Evolutionary conservation across 2,329 filamentous ascomycete species (phyloP).

Genomic region (Dryadomyces quercivorus): DNA sequence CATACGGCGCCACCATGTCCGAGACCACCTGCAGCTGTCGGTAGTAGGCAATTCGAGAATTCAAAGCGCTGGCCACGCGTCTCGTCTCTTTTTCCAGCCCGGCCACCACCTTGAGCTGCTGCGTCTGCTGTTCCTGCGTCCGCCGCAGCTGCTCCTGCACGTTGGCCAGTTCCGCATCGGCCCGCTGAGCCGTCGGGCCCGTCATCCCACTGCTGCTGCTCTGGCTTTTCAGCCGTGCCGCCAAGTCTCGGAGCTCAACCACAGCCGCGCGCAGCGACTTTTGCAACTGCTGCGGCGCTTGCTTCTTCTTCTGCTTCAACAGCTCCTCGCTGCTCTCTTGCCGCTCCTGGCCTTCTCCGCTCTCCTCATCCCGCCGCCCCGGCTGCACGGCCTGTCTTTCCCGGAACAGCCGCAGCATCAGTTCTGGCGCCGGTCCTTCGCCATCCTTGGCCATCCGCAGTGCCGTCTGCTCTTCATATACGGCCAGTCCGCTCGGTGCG

Average conservation of each 20-base stretch:
- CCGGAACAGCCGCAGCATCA: slow-evolving; percentile 38
- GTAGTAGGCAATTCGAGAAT: slow-evolving; percentile 79
- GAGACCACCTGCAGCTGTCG: slow-evolving; percentile 84
- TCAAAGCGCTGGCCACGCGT: slow-evolving; percentile 67
- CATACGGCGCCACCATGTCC: slow-evolving; percentile 68
- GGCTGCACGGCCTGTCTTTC: slow-evolving; percentile 36
- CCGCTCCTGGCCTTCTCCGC: neutral
- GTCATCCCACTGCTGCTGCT: slow-evolving; percentile 32
- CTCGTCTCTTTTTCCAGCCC: slow-evolving; percentile 59
- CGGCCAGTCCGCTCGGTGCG: slow-evolving; percentile 55
- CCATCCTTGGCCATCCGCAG: slow-evolving; percentile 46
- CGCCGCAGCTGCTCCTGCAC: slow-evolving; percentile 49
- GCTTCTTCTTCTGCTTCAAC: neutral
- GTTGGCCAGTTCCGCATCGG: slow-evolving; percentile 51
- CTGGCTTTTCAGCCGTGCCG: slow-evolving; percentile 45
- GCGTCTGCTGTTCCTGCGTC: slow-evolving; percentile 39
- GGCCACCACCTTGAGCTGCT: slow-evolving; percentile 36
- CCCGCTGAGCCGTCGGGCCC: slow-evolving; percentile 24
- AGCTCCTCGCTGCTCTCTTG: neutral
- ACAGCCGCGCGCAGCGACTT: slow-evolving; percentile 61
- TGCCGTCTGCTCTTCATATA: slow-evolving; percentile 57
- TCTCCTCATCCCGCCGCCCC: neutral
- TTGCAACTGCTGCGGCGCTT: slow-evolving; percentile 21
- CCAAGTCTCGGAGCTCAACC: slow-evolving; percentile 53
- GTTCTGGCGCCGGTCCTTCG: slow-evolving; percentile 60